A percentile compares a stretch with the other conserved stretches of the same genome.
These are phyloP conservation scores for Phoenix roebelenii DNA, from an alignment of 176 grass and related monocot genomes.

Conservation along the genomic window DNA sequence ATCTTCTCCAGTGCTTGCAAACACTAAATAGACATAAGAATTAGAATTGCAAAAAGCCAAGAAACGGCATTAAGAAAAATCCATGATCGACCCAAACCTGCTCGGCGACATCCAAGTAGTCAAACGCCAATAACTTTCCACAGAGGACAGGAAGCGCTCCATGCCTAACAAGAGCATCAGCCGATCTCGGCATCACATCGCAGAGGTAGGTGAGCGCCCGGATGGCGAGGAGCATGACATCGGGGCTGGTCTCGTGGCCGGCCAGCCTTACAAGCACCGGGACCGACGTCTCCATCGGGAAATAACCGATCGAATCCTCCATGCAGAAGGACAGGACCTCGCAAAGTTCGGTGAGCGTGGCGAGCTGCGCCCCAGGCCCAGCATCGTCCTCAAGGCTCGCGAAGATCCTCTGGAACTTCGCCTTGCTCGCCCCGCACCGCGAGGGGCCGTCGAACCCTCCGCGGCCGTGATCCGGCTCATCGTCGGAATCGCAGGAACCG, in stretches of 20 bases:
- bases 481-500: slow-evolving; percentile 42
- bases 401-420: slow-evolving; percentile 50
- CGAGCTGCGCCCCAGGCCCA: slow-evolving; percentile 24
- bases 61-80: no score
- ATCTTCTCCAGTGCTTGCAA: slow-evolving; percentile 97
- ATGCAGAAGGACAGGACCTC: slow-evolving; percentile 85
- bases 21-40: slow-evolving; percentile 29
- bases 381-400: slow-evolving; percentile 41
- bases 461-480: neutral
- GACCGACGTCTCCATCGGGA: slow-evolving; percentile 48
- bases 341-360: slow-evolving; percentile 71
- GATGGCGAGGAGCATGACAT: slow-evolving; percentile 66
- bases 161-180: slow-evolving; percentile 59
- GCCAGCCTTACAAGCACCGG: slow-evolving; percentile 56
- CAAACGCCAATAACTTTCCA: slow-evolving; percentile 49
- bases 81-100: slow-evolving; percentile 37
- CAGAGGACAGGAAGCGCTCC: slow-evolving; percentile 76
- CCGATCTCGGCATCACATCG: slow-evolving; percentile 70
- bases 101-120: slow-evolving; percentile 88
- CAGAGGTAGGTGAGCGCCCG: slow-evolving; percentile 91
- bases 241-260: slow-evolving; percentile 28
- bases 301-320: slow-evolving; percentile 47
- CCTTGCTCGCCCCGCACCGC: slow-evolving; percentile 12
- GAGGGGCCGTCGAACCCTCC: slow-evolving; percentile 16
- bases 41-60: no score